Evolutionary conservation across 345 rosid species (phyloP).

Genomic region (Eucalyptus albens): DNA sequence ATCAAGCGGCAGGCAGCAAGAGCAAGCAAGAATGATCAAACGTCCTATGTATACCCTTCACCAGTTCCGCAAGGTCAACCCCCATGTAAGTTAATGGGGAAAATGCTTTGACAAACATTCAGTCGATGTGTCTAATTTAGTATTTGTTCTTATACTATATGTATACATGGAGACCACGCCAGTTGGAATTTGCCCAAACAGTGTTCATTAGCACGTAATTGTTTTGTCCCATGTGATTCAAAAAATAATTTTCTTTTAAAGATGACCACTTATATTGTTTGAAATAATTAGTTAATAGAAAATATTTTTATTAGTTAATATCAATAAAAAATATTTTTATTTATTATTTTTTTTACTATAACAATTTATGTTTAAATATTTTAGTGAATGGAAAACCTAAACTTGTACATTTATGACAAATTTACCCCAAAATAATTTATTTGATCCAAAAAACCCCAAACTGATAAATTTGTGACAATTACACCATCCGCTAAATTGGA

Average conservation of each 20-base stretch:
- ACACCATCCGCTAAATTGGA: no score
- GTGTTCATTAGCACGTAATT: neutral
- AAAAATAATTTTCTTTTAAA: neutral
- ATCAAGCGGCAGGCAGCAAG: neutral
- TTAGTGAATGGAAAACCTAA: no score
- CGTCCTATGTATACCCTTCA: neutral
- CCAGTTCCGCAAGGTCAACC: neutral
- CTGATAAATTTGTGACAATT: no score
- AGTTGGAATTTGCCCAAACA: neutral
- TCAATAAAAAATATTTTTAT: no score
- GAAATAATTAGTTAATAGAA: neutral
- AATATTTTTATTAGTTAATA: neutral
- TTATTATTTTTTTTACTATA: no score
- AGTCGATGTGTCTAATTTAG: neutral
- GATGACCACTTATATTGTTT: fast-evolving
- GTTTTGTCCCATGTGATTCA: neutral
- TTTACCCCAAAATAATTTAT: no score
- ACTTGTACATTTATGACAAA: no score
- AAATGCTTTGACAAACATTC: neutral
- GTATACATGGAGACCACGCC: neutral
- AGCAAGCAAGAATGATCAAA: neutral
- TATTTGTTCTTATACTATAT: no score
- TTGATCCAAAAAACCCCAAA: no score
- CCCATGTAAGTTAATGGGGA: neutral
- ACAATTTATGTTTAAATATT: no score